phyloP scores from a whole-genome alignment of 352 stramenopile species.

The Phytophthora colocasiae region DNA sequence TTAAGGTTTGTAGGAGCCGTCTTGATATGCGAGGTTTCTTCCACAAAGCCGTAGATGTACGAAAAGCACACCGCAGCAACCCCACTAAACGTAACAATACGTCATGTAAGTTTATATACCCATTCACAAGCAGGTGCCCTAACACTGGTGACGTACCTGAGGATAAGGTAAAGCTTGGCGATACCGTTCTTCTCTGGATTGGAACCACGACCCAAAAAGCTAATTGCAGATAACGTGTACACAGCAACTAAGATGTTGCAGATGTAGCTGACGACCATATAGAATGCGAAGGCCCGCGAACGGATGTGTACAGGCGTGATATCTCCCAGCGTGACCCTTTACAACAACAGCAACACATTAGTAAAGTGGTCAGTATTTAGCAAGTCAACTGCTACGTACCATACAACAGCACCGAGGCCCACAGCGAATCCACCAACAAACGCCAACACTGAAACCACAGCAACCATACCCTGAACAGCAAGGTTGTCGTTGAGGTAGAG shows the following conservation, averaged over 20 bases:
- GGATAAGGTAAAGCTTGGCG: constrained; percentile 86
- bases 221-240: constrained; percentile 83
- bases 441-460: constrained; percentile 78
- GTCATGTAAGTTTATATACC: background rate
- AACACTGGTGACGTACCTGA: constrained; percentile 40
- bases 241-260: constrained; percentile 87
- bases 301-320: constrained; percentile 90
- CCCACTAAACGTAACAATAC: constrained; percentile 31
- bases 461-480: constrained; percentile 62
- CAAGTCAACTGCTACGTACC: constrained; percentile 40
- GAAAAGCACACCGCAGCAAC: constrained; percentile 46
- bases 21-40: constrained; percentile 70
- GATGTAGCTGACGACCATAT: constrained; percentile 87
- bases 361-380: background rate
- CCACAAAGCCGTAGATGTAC: constrained; percentile 63
- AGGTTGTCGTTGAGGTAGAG: constrained; percentile 62
- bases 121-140: background rate
- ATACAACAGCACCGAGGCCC: constrained; percentile 81
- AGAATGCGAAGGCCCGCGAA: constrained; percentile 83
- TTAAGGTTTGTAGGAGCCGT: constrained; percentile 27
- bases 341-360: constrained; percentile 12
- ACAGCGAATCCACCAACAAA: constrained; percentile 90
- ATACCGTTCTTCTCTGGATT: constrained; percentile 87
- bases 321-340: constrained; percentile 86
- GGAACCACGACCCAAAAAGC: constrained; percentile 60